These are phyloP conservation scores for Candida lessepsii DNA, from an alignment of 805 yeast species.

Conservation along the genomic window DNA sequence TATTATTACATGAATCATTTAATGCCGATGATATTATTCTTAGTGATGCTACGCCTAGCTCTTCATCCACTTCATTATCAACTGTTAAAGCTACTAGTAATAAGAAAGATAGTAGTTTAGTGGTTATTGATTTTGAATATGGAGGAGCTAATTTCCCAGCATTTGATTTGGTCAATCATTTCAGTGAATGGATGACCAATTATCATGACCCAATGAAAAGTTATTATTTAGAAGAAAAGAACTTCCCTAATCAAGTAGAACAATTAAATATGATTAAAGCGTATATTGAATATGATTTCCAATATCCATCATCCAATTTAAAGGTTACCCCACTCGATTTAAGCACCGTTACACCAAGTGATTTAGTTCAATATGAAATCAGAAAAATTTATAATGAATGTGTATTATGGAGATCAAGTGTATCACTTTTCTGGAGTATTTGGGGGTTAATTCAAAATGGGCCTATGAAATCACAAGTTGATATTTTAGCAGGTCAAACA, in stretches of 20 bases:
- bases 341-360: slow-evolving; percentile 11
- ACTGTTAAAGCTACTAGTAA: slow-evolving; percentile 28
- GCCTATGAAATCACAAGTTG: slow-evolving; percentile 21
- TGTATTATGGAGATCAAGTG: slow-evolving; percentile 77
- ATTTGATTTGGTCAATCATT: slow-evolving; percentile 88
- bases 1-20: slow-evolving; percentile 59
- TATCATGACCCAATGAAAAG: slow-evolving; percentile 61
- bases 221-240: slow-evolving; percentile 52
- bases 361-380: slow-evolving; percentile 42
- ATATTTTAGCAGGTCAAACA: slow-evolving; percentile 11
- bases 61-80: slow-evolving; percentile 9
- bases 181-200: slow-evolving; percentile 96
- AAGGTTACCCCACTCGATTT: slow-evolving; percentile 17
- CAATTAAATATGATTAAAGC: slow-evolving; percentile 69
- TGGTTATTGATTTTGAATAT: slow-evolving; percentile 95
- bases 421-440: slow-evolving; percentile 75
- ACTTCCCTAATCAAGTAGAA: slow-evolving; percentile 68
- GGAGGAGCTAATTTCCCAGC: slow-evolving; percentile 90
- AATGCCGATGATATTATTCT: slow-evolving; percentile 45
- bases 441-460: slow-evolving; percentile 91
- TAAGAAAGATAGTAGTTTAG: slow-evolving; percentile 53
- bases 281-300: slow-evolving; percentile 66
- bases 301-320: slow-evolving; percentile 33
- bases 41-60: slow-evolving; percentile 8
- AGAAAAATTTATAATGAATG: slow-evolving; percentile 61